phyloP scores from a whole-genome alignment of 495 filamentous ascomycete species.

The Trichoderma reesei region DNA sequence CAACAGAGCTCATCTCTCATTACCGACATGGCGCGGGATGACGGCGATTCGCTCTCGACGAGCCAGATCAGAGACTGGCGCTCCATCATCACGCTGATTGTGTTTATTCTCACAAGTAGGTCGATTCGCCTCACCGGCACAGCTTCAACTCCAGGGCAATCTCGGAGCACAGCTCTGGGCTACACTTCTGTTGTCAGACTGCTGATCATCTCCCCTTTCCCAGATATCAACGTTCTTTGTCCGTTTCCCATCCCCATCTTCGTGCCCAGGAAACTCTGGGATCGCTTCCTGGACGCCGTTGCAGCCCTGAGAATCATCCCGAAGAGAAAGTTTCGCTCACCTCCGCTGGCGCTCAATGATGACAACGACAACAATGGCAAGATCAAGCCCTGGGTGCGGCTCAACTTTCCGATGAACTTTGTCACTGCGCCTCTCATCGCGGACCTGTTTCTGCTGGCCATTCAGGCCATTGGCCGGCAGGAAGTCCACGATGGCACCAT shows the following conservation, averaged over 20 bases:
- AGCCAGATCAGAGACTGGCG: slow-evolving; percentile 40
- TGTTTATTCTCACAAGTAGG: slow-evolving; percentile 56
- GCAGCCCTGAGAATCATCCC: slow-evolving; percentile 38
- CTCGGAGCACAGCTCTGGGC: too few species aligned
- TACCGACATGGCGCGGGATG: background rate
- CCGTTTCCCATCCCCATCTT: slow-evolving; percentile 51
- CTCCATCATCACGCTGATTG: slow-evolving; percentile 53
- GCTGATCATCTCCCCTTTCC: background rate
- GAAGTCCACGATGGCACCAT: slow-evolving; percentile 55
- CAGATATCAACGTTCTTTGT: slow-evolving; percentile 55
- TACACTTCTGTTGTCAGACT: too few species aligned
- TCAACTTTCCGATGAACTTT: slow-evolving; percentile 53
- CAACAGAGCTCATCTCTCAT: background rate
- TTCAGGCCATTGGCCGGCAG: slow-evolving; percentile 47
- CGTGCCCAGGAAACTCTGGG: slow-evolving; percentile 37
- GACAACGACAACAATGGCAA: slow-evolving; percentile 16
- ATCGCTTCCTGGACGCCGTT: slow-evolving; percentile 33
- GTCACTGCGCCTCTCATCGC: slow-evolving; percentile 55
- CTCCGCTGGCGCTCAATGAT: slow-evolving; percentile 4
- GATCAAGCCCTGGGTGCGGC: slow-evolving; percentile 28
- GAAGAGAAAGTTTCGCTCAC: slow-evolving; percentile 23
- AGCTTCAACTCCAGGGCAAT: too few species aligned
- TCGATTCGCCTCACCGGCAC: slow-evolving; percentile 12
- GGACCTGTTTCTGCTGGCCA: slow-evolving; percentile 55
- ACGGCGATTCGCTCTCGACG: background rate